Evolutionary conservation across 371 early-diverging fungal genomes (phyloP).

Genomic region (Mycotypha africana): DNA sequence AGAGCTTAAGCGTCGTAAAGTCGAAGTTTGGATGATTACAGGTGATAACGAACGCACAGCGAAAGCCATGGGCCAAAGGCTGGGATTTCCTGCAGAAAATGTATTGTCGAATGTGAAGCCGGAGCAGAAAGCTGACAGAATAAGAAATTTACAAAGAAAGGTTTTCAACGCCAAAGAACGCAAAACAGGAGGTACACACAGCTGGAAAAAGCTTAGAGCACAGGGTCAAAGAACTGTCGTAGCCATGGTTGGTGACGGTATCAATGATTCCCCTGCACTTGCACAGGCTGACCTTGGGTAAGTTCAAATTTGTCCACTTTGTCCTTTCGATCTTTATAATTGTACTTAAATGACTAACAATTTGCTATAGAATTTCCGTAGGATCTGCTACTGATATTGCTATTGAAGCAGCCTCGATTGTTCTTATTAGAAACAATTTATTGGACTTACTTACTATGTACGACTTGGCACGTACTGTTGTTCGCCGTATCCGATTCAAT

Average conservation of each 20-base stretch:
- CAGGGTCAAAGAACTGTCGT: conserved; percentile 48
- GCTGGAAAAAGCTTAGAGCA: conserved; percentile 26
- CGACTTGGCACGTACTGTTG: conserved; percentile 55
- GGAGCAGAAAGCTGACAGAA: conserved; percentile 61
- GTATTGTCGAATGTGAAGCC: conserved; percentile 59
- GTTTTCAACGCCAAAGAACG: conserved; percentile 4
- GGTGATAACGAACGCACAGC: conserved; percentile 64
- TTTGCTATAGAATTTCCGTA: conserved; percentile 40
- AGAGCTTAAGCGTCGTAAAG: conserved; percentile 35
- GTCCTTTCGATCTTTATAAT: not conserved
- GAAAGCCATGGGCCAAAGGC: conserved; percentile 48
- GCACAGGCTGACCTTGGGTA: conserved; percentile 83
- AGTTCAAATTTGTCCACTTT: not conserved
- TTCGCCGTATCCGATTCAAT: conserved; percentile 70
- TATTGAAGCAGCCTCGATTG: conserved; percentile 72
- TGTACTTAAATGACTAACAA: not conserved
- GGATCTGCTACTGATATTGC: conserved; percentile 81
- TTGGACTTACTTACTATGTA: conserved; percentile 64
- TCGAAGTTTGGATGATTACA: conserved; percentile 71
- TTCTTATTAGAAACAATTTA: conserved; percentile 68
- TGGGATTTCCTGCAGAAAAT: conserved; percentile 50
- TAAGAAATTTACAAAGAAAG: conserved; percentile 52
- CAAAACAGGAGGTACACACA: not conserved
- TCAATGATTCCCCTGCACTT: conserved; percentile 91
- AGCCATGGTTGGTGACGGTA: conserved; percentile 98